These are phyloP conservation scores for Kockovaella imperatae DNA, from an alignment of 768 basidiomycete species.

Conservation along the genomic window DNA sequence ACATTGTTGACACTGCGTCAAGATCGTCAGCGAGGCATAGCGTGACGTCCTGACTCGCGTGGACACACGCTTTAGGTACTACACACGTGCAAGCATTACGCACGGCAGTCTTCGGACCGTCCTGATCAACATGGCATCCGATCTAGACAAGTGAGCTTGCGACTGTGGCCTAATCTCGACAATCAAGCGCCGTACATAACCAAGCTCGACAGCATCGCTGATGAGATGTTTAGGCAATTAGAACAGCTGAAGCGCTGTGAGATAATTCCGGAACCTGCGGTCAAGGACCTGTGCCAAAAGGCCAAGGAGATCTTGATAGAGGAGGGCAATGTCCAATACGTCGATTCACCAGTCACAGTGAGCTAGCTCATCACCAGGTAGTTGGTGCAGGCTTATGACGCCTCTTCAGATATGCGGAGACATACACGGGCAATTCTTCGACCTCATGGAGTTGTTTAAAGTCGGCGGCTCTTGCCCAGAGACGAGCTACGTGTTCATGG, in stretches of 20 bases:
- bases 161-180: background rate
- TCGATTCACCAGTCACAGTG: conserved; percentile 86
- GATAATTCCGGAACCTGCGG: conserved; percentile 89
- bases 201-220: background rate
- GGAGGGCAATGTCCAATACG: conserved; percentile 92
- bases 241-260: conserved; percentile 88
- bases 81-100: no score
- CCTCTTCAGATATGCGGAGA: conserved; percentile 57
- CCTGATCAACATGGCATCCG: conserved; percentile 30
- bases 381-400: background rate
- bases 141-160: conserved; percentile 41
- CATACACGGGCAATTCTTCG: conserved; percentile 98
- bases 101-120: no score
- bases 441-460: conserved; percentile 72
- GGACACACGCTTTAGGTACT: no score
- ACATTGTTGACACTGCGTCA: no score
- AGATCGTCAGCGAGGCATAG: no score
- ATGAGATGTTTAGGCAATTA: conserved; percentile 65
- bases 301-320: conserved; percentile 95
- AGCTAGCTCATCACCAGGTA: conserved; percentile 2
- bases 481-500: conserved; percentile 93
- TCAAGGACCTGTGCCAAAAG: conserved; percentile 89
- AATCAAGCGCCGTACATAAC: background rate
- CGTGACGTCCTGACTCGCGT: background rate
- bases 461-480: conserved; percentile 79